Conservation (phyloP, 176 grass and related monocot genomes). For the sorghum (Sorghum bicolor) region Sorghum_bicolor_NCBIv3 NC_012876.2:62378501-62379000, state of each 20-base stretch:
- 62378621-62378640: neutral
- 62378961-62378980: neutral
- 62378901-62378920: neutral
- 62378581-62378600: neutral
- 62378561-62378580: conserved; percentile 9
- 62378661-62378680: neutral
- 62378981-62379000: neutral
- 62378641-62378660: neutral
- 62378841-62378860: neutral
- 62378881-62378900: neutral
- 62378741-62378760: neutral
- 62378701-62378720: neutral
- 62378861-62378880: neutral
- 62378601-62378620: neutral
- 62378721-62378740: neutral
- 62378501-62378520: neutral
- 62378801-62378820: neutral
- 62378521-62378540: neutral
- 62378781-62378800: neutral
- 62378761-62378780: neutral
- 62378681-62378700: neutral
- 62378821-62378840: neutral
- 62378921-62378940: neutral
- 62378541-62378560: neutral
- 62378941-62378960: neutral